phyloP scores from a whole-genome alignment of 148 eudicot genomes.

The Linanthus parryae region DNA sequence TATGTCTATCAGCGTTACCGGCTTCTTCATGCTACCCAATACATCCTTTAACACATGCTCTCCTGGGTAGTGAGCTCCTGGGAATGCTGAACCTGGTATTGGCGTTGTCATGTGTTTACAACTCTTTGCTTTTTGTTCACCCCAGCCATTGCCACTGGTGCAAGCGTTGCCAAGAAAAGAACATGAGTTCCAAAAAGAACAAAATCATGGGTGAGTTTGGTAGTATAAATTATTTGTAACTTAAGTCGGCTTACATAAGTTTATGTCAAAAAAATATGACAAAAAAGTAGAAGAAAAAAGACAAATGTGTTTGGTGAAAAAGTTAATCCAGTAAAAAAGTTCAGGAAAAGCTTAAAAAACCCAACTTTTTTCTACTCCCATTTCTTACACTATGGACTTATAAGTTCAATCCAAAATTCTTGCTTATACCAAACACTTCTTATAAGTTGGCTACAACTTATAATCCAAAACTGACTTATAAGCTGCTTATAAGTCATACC shows the following conservation, averaged over 20 bases:
- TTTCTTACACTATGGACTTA: no score
- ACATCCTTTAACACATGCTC: neutral
- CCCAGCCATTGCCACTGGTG: constrained; percentile 7
- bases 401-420: no score
- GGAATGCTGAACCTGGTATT: neutral
- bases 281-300: neutral
- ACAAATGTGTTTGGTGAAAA: neutral
- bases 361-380: no score
- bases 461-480: neutral
- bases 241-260: no score
- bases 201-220: neutral
- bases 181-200: neutral
- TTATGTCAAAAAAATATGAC: neutral
- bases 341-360: no score
- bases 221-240: neutral
- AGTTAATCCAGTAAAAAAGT: neutral
- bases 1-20: constrained; percentile 8
- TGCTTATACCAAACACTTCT: no score
- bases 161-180: neutral
- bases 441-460: no score
- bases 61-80: neutral
- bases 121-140: neutral
- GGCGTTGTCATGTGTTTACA: neutral
- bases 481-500: no score
- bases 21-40: neutral